Conservation (phyloP, 2,329 filamentous ascomycete species). For the Madurella fahalii region DNA sequence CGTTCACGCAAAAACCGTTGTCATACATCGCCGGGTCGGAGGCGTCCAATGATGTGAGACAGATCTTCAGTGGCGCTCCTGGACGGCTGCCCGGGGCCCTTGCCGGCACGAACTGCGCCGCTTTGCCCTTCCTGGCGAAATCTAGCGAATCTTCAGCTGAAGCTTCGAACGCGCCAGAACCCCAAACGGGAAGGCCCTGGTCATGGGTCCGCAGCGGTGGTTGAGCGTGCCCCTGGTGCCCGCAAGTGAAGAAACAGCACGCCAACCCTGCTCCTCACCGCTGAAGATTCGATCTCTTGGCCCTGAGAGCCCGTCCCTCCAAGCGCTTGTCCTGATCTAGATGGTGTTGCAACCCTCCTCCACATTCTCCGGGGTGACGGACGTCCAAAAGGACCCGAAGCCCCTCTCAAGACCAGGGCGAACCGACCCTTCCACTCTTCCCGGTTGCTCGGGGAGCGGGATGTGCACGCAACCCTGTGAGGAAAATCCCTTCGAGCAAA, state of each 20-base stretch:
- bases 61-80: constrained; percentile 28
- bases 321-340: background rate
- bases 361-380: background rate
- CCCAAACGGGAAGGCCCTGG: constrained; percentile 13
- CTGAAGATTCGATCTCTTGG: constrained; percentile 2
- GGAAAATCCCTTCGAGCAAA: constrained; percentile 3
- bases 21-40: constrained; percentile 26
- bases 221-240: background rate
- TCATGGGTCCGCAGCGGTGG: too few relatives aligned
- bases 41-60: constrained; percentile 21
- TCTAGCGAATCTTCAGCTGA: constrained; percentile 26
- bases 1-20: constrained; percentile 30
- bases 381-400: background rate
- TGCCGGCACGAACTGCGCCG: constrained; percentile 23
- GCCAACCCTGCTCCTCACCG: background rate
- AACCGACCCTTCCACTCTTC: constrained; percentile 3
- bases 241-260: background rate
- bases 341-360: background rate
- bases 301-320: background rate
- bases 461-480: constrained; percentile 1
- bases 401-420: background rate
- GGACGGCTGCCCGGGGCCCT: constrained; percentile 6
- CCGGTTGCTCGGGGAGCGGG: constrained; percentile 1
- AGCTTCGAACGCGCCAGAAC: constrained; percentile 14
- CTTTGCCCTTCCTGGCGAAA: constrained; percentile 25